Evolutionary conservation across 305 asterid species (phyloP).

Genomic region (Fraxinus sp.): DNA sequence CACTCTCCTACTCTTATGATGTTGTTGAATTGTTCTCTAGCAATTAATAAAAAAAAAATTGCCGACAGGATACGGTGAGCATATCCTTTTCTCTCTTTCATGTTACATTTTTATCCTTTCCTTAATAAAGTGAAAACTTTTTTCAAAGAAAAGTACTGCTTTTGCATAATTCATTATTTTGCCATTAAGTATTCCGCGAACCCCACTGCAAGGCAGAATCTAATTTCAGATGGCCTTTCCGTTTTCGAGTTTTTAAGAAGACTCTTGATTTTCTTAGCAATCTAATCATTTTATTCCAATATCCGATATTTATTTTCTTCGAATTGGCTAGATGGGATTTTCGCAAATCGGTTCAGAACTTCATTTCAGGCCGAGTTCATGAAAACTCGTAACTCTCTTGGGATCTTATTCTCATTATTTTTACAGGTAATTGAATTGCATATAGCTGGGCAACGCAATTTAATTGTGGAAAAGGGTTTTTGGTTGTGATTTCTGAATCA

Average conservation of each 20-base stretch:
- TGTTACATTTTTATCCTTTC: too few species aligned
- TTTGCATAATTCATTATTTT: too few species aligned
- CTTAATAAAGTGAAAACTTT: too few species aligned
- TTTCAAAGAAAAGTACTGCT: too few species aligned
- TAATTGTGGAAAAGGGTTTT: neutral
- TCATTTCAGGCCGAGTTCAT: neutral
- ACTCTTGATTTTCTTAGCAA: neutral
- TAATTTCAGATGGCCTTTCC: neutral
- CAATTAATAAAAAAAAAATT: too few species aligned
- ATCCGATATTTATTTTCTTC: neutral
- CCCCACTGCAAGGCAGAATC: conserved; percentile 6
- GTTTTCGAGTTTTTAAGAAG: neutral
- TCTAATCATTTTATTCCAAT: neutral
- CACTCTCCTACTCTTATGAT: too few species aligned
- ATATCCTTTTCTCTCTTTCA: too few species aligned
- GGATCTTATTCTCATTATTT: neutral
- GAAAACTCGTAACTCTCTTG: neutral
- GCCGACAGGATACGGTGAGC: too few species aligned
- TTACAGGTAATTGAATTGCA: neutral
- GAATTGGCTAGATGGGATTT: neutral
- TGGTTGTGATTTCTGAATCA: neutral
- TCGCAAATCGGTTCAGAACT: neutral
- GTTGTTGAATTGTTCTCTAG: too few species aligned
- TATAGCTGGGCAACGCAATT: neutral
- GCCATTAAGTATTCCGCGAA: neutral